Evolutionary conservation across 345 rosid genomes (phyloP).

Genomic region (Durio zibethinus): DNA sequence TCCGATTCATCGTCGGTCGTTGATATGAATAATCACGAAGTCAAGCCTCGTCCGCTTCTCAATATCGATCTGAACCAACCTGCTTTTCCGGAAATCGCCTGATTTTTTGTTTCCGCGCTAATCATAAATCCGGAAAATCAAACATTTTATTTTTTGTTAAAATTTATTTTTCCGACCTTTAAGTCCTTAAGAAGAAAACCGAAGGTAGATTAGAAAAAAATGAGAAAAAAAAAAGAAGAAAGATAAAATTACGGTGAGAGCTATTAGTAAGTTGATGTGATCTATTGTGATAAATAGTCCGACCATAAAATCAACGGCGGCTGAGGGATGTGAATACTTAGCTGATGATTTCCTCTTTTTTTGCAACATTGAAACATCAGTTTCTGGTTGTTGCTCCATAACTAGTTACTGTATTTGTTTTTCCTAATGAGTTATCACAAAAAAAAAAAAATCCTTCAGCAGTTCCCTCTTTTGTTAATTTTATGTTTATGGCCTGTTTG

Average conservation of each 20-base stretch:
- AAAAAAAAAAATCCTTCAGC: not conserved
- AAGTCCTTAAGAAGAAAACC: not conserved
- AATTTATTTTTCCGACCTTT: constrained; percentile 9
- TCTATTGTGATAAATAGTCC: constrained; percentile 10
- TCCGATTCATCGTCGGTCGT: constrained; percentile 61
- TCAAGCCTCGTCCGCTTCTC: constrained; percentile 28
- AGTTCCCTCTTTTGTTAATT: too few relatives aligned
- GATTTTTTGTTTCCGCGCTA: constrained; percentile 16
- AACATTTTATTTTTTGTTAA: not conserved
- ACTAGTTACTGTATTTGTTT: constrained; percentile 12
- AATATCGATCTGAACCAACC: constrained; percentile 72
- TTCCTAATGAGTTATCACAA: constrained; percentile 13
- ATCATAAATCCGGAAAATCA: not conserved
- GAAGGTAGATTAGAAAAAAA: constrained; percentile 12
- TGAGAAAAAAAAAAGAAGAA: not conserved
- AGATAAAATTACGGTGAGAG: not conserved
- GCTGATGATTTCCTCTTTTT: constrained; percentile 22
- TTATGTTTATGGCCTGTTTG: not conserved
- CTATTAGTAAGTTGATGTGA: constrained; percentile 9
- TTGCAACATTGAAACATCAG: constrained; percentile 27
- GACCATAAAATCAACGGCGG: not conserved
- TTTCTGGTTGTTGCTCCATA: constrained; percentile 27
- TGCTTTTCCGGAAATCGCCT: constrained; percentile 45
- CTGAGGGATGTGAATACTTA: constrained; percentile 27
- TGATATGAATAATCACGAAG: constrained; percentile 32